Percentiles rank a stretch among this genome's conserved stretches.
Evolutionary conservation across 345 rosid species (phyloP).

Genomic region (Eutrema heterophyllum): DNA sequence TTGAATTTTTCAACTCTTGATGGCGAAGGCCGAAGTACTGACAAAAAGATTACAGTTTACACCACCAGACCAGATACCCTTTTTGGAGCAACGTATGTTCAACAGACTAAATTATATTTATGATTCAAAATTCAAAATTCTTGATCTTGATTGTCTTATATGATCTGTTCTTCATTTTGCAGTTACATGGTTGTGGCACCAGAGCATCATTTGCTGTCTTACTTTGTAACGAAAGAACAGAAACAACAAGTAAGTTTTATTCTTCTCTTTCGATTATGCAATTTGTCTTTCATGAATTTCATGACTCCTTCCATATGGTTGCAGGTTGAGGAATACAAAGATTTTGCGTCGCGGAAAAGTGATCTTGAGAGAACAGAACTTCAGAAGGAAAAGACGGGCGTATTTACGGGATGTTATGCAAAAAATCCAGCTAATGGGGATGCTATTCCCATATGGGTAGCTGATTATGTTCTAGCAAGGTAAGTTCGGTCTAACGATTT

Average conservation of each 20-base stretch:
- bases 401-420: constrained; percentile 76
- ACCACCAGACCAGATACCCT: constrained; percentile 92
- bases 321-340: constrained; percentile 87
- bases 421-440: constrained; percentile 82
- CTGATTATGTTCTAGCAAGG: constrained; percentile 90
- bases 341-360: constrained; percentile 71
- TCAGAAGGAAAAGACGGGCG: constrained; percentile 90
- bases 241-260: constrained; percentile 43
- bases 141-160: constrained; percentile 6
- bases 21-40: constrained; percentile 47
- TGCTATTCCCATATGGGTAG: constrained; percentile 88
- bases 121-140: background rate
- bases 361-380: constrained; percentile 97
- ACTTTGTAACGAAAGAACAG: constrained; percentile 48
- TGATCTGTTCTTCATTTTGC: constrained; percentile 23
- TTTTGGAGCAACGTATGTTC: constrained; percentile 83
- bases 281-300: background rate
- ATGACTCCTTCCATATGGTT: constrained; percentile 8
- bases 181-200: constrained; percentile 96
- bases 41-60: constrained; percentile 55
- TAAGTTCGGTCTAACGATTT: constrained; percentile 7
- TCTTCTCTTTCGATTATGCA: background rate
- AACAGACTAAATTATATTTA: background rate
- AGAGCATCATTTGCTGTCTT: constrained; percentile 61
- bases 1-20: constrained; percentile 59